Percentiles rank a stretch among this genome's conserved stretches.
phyloP scores from a whole-genome alignment of 2,329 filamentous ascomycete genomes.

The Neofusicoccum ribis region DNA sequence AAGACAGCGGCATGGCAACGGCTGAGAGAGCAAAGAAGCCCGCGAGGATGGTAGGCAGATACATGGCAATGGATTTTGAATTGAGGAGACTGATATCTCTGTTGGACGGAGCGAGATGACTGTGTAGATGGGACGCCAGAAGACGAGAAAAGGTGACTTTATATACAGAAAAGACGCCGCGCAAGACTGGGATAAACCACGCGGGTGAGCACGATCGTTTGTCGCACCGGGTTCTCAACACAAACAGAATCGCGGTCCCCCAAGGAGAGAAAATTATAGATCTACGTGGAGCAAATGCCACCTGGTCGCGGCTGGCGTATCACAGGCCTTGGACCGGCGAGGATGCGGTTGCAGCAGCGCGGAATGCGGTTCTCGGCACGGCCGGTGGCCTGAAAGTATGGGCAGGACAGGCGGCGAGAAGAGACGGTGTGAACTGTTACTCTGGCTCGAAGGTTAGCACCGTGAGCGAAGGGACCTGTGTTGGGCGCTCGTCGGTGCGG shows the following conservation, averaged over 20 bases:
- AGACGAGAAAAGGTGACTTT: neutral
- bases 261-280: neutral
- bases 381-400: neutral
- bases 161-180: neutral
- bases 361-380: conserved; percentile 2
- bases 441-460: neutral
- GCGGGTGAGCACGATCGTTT: neutral
- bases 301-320: conserved; percentile 1
- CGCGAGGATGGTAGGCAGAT: neutral
- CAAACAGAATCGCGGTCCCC: neutral
- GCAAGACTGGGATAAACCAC: conserved; percentile 1
- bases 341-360: neutral
- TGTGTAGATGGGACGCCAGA: neutral
- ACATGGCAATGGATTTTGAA: neutral
- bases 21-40: conserved; percentile 4
- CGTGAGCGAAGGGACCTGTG: neutral
- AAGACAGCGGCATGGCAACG: neutral
- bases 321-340: neutral
- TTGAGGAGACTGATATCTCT: neutral
- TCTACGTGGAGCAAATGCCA: conserved; percentile 5
- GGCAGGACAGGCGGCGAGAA: neutral
- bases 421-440: neutral
- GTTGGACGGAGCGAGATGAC: neutral
- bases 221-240: neutral
- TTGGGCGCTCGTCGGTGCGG: no score